Evolutionary conservation across 2,329 filamentous ascomycete genomes (phyloP).

Genomic region (Penicillium sp.): DNA sequence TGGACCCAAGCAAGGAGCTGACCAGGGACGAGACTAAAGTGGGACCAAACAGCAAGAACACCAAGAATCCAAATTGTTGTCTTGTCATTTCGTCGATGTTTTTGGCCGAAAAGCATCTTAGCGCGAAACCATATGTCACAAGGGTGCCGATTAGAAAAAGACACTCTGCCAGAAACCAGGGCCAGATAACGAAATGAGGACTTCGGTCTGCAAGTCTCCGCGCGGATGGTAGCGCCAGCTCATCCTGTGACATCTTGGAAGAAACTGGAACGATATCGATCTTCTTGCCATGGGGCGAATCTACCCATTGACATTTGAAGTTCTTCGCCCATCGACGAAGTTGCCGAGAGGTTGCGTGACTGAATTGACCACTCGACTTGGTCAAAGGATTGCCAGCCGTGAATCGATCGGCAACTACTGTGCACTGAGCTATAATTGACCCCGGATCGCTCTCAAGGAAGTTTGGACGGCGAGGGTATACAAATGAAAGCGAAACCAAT

Average conservation of each 20-base stretch:
- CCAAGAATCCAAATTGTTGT: background rate
- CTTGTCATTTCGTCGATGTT: background rate
- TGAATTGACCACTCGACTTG: slow-evolving; percentile 2
- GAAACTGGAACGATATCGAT: slow-evolving; percentile 9
- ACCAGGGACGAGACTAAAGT: background rate
- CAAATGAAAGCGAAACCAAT: slow-evolving; percentile 1
- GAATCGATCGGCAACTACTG: slow-evolving; percentile 13
- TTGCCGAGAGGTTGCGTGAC: slow-evolving; percentile 16
- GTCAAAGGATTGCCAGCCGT: slow-evolving; percentile 2
- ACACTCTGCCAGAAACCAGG: background rate
- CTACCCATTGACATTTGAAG: slow-evolving; percentile 17
- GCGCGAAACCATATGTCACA: background rate
- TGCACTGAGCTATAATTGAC: slow-evolving; percentile 23
- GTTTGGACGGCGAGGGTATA: slow-evolving; percentile 18
- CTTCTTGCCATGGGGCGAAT: background rate
- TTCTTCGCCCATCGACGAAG: slow-evolving; percentile 20
- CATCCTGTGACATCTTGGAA: background rate
- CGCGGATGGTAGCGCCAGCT: background rate
- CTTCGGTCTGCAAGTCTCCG: background rate
- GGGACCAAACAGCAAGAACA: background rate
- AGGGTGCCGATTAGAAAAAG: background rate
- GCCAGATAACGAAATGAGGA: background rate
- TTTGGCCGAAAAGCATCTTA: background rate
- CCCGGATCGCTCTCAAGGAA: slow-evolving; percentile 22
- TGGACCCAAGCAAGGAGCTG: background rate